Evolutionary conservation across 1,284 basidiomycete species (phyloP).

Genomic region (Heterobasidion irregulare): DNA sequence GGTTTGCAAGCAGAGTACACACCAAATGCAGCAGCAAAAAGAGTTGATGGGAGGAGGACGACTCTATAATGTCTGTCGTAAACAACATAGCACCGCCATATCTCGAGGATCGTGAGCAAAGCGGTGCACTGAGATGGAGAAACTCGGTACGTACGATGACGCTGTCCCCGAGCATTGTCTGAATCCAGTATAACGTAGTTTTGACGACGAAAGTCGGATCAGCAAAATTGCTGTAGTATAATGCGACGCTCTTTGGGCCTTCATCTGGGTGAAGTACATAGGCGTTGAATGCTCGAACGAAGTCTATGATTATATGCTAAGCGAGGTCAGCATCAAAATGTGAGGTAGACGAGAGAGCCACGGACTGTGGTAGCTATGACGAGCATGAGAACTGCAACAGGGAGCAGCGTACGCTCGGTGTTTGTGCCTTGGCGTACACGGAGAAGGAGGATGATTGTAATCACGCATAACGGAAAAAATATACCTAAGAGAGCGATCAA

Average conservation of each 20-base stretch:
- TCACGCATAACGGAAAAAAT: neutral
- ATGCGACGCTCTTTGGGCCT: too few relatives aligned
- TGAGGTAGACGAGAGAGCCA: neutral
- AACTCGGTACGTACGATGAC: neutral
- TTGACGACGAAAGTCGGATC: neutral
- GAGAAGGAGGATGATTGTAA: neutral
- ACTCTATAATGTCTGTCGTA: neutral
- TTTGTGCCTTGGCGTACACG: neutral
- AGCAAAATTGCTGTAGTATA: neutral
- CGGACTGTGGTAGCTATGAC: neutral
- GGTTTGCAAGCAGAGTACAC: neutral
- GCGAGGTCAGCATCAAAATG: neutral
- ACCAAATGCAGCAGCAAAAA: neutral
- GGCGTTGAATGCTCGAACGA: neutral
- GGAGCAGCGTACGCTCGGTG: neutral
- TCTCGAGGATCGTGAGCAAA: neutral
- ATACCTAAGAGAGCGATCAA: neutral
- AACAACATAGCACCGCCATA: constrained; percentile 1
- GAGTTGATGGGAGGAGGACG: neutral
- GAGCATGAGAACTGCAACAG: neutral
- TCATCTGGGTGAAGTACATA: neutral
- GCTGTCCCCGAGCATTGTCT: neutral
- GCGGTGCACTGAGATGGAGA: neutral
- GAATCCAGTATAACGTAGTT: neutral
- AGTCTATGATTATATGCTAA: neutral